These are phyloP conservation scores for Suillus fuscotomentosus DNA, from an alignment of 768 basidiomycete species.

Conservation along the genomic window DNA sequence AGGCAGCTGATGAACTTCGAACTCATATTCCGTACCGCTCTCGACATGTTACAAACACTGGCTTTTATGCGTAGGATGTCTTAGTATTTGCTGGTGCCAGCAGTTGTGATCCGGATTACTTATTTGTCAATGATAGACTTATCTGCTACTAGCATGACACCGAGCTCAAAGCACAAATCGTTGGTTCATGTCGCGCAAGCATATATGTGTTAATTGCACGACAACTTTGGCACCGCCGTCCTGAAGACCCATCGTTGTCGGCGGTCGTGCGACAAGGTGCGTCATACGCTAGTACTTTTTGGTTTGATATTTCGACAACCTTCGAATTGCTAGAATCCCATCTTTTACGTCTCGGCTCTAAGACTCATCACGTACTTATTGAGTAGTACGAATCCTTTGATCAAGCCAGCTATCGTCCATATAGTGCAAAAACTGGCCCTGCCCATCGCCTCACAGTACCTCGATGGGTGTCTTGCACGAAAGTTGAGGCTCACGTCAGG, in stretches of 20 bases:
- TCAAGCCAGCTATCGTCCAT: background rate
- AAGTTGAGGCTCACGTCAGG: background rate
- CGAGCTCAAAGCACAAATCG: background rate
- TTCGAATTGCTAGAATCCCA: background rate
- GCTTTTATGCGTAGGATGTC: background rate
- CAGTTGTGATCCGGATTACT: background rate
- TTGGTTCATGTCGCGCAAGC: background rate
- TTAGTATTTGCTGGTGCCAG: background rate
- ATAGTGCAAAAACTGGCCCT: background rate
- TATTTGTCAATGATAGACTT: background rate
- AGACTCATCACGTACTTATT: background rate
- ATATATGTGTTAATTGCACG: background rate
- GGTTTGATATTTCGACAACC: background rate
- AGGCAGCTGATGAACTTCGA: background rate
- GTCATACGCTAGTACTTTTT: background rate
- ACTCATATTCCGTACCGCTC: background rate
- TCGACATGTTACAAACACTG: background rate
- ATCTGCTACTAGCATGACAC: background rate
- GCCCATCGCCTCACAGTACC: background rate
- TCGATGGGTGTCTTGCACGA: background rate
- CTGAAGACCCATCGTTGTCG: background rate
- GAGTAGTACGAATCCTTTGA: background rate
- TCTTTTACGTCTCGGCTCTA: background rate
- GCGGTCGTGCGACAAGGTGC: background rate
- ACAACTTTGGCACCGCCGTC: background rate